A percentile compares a stretch with the other conserved stretches of the same genome.
phyloP scores from a whole-genome alignment of 176 grass and related monocot genomes.

The Paspalum vaginatum region DNA sequence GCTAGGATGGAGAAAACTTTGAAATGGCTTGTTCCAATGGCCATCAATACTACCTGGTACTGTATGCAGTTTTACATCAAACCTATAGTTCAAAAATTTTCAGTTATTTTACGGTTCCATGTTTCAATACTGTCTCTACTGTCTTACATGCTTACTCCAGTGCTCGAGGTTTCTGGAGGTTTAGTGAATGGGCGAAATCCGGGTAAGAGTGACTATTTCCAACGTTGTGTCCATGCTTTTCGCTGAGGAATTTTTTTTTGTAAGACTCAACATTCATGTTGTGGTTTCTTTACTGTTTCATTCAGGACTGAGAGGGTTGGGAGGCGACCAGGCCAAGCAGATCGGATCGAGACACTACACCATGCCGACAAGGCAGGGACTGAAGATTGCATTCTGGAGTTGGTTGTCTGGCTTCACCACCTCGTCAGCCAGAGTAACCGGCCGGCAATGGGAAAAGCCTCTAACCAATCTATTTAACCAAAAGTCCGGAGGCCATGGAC shows the following conservation, averaged over 20 bases:
- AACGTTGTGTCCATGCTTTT: background rate
- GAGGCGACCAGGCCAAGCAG: constrained; percentile 43
- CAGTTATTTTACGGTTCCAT: background rate
- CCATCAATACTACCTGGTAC: constrained; percentile 75
- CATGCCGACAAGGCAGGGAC: constrained; percentile 73
- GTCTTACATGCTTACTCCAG: constrained; percentile 28
- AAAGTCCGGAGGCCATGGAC: background rate
- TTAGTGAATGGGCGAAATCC: constrained; percentile 80
- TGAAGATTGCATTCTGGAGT: constrained; percentile 69
- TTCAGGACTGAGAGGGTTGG: constrained; percentile 58
- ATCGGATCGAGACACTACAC: constrained; percentile 75
- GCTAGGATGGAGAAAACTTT: constrained; percentile 70
- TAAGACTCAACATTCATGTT: background rate
- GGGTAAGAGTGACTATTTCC: constrained; percentile 48
- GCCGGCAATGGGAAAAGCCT: constrained; percentile 26
- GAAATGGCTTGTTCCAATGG: constrained; percentile 90
- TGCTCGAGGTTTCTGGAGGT: constrained; percentile 66
- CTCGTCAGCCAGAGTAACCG: constrained; percentile 66
- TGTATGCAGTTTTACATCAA: constrained; percentile 1
- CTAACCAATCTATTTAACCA: constrained; percentile 35
- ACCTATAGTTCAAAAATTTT: background rate
- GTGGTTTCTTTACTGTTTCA: background rate
- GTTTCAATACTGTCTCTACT: background rate
- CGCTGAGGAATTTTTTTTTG: background rate
- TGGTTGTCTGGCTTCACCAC: constrained; percentile 81